phyloP scores from a whole-genome alignment of 148 eudicot genomes.

The Spergularia bocconei region DNA sequence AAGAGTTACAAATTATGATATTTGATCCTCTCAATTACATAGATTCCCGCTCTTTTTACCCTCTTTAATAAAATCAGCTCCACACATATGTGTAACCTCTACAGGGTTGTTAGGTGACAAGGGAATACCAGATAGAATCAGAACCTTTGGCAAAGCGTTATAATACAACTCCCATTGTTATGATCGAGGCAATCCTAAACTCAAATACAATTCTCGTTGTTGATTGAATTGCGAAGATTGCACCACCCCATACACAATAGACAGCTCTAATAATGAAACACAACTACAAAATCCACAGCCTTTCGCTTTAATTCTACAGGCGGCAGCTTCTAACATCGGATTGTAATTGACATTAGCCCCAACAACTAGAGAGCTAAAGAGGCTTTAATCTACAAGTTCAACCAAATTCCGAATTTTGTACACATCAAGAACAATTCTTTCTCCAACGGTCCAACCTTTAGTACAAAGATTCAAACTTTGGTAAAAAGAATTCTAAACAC shows the following conservation, averaged over 20 bases:
- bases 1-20: background rate
- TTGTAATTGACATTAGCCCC: no score
- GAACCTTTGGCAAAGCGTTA: background rate
- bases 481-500: no score
- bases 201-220: background rate
- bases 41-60: background rate
- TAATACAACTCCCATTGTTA: no score
- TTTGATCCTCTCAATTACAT: background rate
- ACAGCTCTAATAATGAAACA: background rate
- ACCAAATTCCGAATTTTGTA: background rate
- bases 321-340: background rate
- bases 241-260: background rate
- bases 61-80: background rate
- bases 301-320: background rate
- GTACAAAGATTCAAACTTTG: no score
- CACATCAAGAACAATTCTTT: conserved; percentile 6
- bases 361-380: no score
- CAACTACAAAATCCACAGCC: background rate
- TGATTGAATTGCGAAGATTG: background rate
- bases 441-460: background rate
- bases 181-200: background rate
- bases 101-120: background rate
- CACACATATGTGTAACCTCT: background rate
- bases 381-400: background rate
- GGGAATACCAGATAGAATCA: background rate